Evolutionary conservation across 192 early-diverging fungal genomes (phyloP), one percentile per base, ranked within the genome.

Genomic region (Backusella circina): DNA sequence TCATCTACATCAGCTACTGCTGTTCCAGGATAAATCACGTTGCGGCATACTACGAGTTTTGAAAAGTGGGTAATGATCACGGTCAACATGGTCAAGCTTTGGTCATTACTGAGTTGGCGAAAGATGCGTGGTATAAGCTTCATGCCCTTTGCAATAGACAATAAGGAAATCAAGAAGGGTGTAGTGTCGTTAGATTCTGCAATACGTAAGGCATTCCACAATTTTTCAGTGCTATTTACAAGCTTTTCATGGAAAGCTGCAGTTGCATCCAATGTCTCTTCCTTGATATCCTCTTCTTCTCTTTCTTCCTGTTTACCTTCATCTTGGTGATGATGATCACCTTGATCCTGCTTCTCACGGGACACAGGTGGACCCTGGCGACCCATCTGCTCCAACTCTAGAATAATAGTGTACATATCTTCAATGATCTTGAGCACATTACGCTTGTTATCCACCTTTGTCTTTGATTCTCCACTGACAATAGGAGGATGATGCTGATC

Each of bases 81-180:
- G 13, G 90, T 95, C 70, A 97, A 86, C 67, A 96, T 75, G 1
- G 87, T 87, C 77, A 98, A 76, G 18, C 86, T 90, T 80, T 96
- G 94, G 71, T 98, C 95, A 5, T 88, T 87, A 23, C 85, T 82
- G 67, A 96, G 81, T 57, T 93, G 91, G 50, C 93, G 89, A 33
- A 94, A 87, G 5, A 95, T 87, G 15, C 98, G 92, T 13, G 95
- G 92, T 39, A 97, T 85, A n/a, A 95, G 83, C 61, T 92, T 91
- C 75, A 95, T 96, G 35, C 97, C 98, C 84, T 99, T 99, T 38
- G 90, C 80, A 74, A 91, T 89, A 30, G 92, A 91, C 68, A 99
- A 82, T 77, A 97, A 88, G 6, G 89, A 90, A 10, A 93, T 90
- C 68, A 98, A 23, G n/a, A 74, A 73, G 1, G 77, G 77, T 1